These are phyloP conservation scores for Nannochloropsis granulata DNA, from an alignment of 108 stramenopile genomes.

Conservation along the genomic window DNA sequence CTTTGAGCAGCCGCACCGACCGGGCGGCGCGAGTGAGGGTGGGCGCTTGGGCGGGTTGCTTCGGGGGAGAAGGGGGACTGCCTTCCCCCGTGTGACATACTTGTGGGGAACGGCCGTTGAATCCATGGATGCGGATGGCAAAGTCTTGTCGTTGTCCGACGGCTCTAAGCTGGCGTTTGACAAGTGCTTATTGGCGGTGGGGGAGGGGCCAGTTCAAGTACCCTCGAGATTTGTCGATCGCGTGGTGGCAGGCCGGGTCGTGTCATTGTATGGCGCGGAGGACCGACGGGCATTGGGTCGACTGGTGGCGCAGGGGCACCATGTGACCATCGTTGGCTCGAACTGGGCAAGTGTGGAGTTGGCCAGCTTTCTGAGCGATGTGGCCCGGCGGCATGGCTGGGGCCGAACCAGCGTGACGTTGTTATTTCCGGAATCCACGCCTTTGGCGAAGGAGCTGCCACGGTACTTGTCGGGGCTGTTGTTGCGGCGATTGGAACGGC, in stretches of 20 bases:
- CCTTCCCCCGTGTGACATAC: not conserved
- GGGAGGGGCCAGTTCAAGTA: not conserved
- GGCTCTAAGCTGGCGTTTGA: not conserved
- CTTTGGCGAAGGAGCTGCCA: slow-evolving; percentile 11
- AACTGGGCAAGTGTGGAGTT: slow-evolving; percentile 18
- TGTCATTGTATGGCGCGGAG: not conserved
- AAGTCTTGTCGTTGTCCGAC: not conserved
- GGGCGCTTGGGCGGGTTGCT: not conserved
- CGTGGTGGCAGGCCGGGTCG: not conserved
- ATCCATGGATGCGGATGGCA: not conserved
- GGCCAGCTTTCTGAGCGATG: slow-evolving; percentile 11
- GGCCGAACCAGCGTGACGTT: not conserved
- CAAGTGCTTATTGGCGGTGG: slow-evolving; percentile 11
- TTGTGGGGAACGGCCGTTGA: not conserved
- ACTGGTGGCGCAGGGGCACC: slow-evolving; percentile 1
- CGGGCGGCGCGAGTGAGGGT: not conserved
- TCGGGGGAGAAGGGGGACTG: not conserved
- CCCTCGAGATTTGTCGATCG: slow-evolving; percentile 16
- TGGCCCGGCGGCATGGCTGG: not conserved
- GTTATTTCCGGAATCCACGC: slow-evolving; percentile 16
- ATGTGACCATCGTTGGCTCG: slow-evolving; percentile 14
- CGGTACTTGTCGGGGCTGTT: slow-evolving; percentile 8
- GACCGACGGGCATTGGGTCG: slow-evolving; percentile 1
- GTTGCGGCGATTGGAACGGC: slow-evolving; percentile 2
- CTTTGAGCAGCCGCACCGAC: not conserved